Evolutionary conservation across 2,329 filamentous ascomycete species (phyloP).

Genomic region (Penicillium oxalicum): DNA sequence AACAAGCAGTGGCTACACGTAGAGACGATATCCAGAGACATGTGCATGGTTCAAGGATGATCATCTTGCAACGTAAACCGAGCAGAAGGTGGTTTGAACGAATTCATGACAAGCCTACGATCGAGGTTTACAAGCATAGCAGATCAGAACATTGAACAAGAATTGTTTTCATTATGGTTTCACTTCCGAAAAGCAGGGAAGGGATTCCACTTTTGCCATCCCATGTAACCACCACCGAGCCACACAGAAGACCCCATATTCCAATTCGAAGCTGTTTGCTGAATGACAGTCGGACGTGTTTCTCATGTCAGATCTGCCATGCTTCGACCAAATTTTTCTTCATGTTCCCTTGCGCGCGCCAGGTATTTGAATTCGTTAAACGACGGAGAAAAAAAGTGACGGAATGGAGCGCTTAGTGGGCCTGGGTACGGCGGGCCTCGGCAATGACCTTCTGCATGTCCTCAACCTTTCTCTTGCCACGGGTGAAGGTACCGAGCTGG

Average conservation of each 20-base stretch:
- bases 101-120: not conserved
- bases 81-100: no score
- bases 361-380: conserved; percentile 23
- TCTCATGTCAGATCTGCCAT: conserved; percentile 9
- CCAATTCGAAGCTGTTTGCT: conserved; percentile 22
- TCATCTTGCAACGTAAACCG: no score
- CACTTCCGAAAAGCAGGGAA: conserved; percentile 19
- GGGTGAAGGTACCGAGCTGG: conserved; percentile 94
- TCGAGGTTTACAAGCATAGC: not conserved
- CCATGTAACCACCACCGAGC: conserved; percentile 20
- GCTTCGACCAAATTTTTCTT: conserved; percentile 16
- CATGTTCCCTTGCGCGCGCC: conserved; percentile 20
- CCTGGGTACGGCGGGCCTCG: conserved; percentile 72
- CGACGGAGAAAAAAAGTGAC: conserved; percentile 22
- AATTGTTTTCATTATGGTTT: conserved; percentile 26
- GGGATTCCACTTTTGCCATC: conserved; percentile 25
- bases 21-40: no score
- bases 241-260: conserved; percentile 19
- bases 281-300: conserved; percentile 7
- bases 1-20: no score
- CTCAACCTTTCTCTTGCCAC: conserved; percentile 99
- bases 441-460: conserved; percentile 97
- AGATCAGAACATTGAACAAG: conserved; percentile 16
- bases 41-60: no score
- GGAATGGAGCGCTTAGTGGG: conserved; percentile 51